phyloP scores from a whole-genome alignment of 2,329 filamentous ascomycete species.

The Aspergillus aculeatus region DNA sequence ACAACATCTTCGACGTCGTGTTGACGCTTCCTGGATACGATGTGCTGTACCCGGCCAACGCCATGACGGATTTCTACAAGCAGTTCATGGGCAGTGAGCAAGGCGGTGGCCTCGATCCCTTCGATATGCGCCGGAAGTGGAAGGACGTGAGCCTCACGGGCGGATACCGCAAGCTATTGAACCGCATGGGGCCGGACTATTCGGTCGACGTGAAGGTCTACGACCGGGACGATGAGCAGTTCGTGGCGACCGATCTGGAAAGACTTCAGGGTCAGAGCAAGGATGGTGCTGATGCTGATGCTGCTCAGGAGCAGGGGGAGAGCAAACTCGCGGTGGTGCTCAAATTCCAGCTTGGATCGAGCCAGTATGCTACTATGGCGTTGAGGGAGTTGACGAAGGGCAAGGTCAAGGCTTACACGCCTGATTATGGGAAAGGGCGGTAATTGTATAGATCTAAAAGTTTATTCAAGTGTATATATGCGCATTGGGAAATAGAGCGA shows the following conservation, averaged over 20 bases:
- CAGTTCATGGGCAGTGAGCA: slow-evolving; percentile 78
- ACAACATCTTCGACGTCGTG: slow-evolving; percentile 82
- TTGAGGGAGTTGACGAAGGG: slow-evolving; percentile 75
- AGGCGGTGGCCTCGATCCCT: slow-evolving; percentile 77
- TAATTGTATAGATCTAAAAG: slow-evolving; percentile 6
- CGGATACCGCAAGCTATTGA: slow-evolving; percentile 80
- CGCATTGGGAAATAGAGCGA: neutral
- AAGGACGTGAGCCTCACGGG: slow-evolving; percentile 87
- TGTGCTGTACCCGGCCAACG: slow-evolving; percentile 80
- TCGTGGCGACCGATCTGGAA: slow-evolving; percentile 85
- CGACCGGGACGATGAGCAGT: slow-evolving; percentile 66
- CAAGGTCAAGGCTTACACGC: slow-evolving; percentile 61
- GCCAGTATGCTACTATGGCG: slow-evolving; percentile 83
- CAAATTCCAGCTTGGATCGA: slow-evolving; percentile 73
- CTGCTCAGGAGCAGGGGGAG: slow-evolving; percentile 16
- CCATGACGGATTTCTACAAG: slow-evolving; percentile 78
- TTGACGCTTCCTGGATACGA: slow-evolving; percentile 91
- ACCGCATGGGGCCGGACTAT: slow-evolving; percentile 63
- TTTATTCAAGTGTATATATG: neutral
- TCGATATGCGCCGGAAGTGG: slow-evolving; percentile 81
- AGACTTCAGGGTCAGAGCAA: slow-evolving; percentile 51
- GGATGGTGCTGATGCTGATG: slow-evolving; percentile 13
- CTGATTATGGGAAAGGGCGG: slow-evolving; percentile 55
- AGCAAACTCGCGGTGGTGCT: slow-evolving; percentile 65
- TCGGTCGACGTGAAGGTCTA: slow-evolving; percentile 71